Evolutionary conservation across 2,329 filamentous ascomycete species (phyloP).

Genomic region (Aureobasidium sp.): DNA sequence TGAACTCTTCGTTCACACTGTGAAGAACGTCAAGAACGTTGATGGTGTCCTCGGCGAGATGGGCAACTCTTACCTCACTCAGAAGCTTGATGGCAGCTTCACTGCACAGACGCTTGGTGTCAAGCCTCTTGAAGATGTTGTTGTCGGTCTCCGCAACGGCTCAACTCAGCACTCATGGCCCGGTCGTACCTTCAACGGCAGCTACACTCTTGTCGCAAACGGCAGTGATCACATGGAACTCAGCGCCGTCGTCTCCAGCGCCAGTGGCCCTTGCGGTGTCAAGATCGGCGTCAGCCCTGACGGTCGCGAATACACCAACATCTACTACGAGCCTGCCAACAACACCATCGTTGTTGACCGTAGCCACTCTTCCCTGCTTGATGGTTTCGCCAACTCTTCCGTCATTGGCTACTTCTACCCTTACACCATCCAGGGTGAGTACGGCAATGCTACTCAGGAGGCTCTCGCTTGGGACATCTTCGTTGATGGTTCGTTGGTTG

Average conservation of each 20-base stretch:
- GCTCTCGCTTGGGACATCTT: conserved; percentile 36
- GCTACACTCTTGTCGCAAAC: conserved; percentile 19
- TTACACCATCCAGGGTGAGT: conserved; percentile 26
- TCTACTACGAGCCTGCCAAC: conserved; percentile 37
- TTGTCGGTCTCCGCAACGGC: conserved; percentile 29
- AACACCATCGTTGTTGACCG: conserved; percentile 39
- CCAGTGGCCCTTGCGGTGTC: conserved; percentile 33
- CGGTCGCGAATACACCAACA: conserved; percentile 35
- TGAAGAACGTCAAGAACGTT: conserved; percentile 28
- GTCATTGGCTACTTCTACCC: conserved; percentile 39
- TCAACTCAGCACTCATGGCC: conserved; percentile 20
- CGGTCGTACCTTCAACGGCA: conserved; percentile 19
- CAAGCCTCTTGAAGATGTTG: conserved; percentile 35
- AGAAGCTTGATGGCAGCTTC: conserved; percentile 24
- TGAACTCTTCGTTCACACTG: conserved; percentile 39
- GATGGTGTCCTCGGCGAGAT: conserved; percentile 25
- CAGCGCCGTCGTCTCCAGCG: conserved; percentile 29
- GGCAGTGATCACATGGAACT: conserved; percentile 34
- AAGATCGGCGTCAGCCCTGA: conserved; percentile 35
- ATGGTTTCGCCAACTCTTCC: conserved; percentile 35
- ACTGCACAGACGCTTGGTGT: conserved; percentile 37
- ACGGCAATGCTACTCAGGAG: conserved; percentile 23
- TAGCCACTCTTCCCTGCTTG: conserved; percentile 32
- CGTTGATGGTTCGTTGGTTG: conserved; percentile 38
- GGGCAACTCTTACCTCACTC: conserved; percentile 28